Evolutionary conservation across 1,139 yeast species (phyloP), one percentile per base, ranked within the genome.

Genomic region (Candida neerlandica): DNA sequence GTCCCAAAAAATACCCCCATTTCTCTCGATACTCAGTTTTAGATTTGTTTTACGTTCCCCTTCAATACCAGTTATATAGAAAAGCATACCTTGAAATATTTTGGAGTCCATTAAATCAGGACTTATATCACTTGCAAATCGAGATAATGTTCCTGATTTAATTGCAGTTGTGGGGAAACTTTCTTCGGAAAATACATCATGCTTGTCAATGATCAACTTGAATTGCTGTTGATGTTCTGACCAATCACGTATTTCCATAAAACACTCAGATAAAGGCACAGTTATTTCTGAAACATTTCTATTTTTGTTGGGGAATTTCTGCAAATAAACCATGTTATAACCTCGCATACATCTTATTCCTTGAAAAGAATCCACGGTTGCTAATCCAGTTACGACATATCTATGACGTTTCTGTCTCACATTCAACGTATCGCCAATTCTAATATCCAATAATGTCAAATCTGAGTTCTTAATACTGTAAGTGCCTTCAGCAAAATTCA

Each of bases 341-440:
- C 90, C 90, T 57, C 89, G 65, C 49, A 83, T 70, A 58, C 89
- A 84, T 40, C 70, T 62, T 5, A 84, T 74, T 0, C 57, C 50
- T 12, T 50, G 44, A 18, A 47, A 52, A 0, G 58, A 47, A 3
- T 58, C 58, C 1, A 59, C 58, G 6, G 45, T 47, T 12, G 61
- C 51, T 43, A 85, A 62, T 0, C 85, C 87, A 2, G 77, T 69
- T 1, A 85, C 81, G 11, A 60, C 56, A 51, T 70, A 79, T 23
- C 59, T 60, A 9, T 44, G 42, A 14, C 41, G 34, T 10, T 60
- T 58, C 10, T 59, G 47, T 41, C 63, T 51, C 1, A 62, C 45
- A 9, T 62, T 47, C 2, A 73, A 53, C 1, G 51, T 52, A 51
- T 73, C 78, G 2, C 77, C 78, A 30, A 73, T 61, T 21, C 78